Conservation (phyloP, 352 stramenopile species). For the Elongisporangium undulatum region DNA sequence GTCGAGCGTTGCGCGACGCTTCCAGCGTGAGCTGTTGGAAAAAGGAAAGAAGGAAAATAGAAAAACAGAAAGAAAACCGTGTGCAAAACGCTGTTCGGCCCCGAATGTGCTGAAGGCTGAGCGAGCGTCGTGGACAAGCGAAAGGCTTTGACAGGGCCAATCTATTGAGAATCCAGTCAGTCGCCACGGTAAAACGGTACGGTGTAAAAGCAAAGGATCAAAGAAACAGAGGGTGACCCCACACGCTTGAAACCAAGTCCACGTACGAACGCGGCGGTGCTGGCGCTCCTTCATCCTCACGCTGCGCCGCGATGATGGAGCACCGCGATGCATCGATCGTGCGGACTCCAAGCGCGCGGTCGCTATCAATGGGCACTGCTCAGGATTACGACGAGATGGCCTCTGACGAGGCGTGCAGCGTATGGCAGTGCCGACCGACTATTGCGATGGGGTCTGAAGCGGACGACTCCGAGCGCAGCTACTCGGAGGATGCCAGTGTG, state of each 20-base stretch:
- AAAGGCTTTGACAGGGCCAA: neutral
- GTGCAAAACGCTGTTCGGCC: slow-evolving; percentile 9
- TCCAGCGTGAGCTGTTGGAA: slow-evolving; percentile 7
- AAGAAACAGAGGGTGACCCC: neutral
- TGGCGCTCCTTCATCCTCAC: neutral
- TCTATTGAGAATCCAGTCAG: neutral
- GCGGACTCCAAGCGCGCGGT: neutral
- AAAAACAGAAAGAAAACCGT: slow-evolving; percentile 16
- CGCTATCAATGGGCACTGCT: neutral
- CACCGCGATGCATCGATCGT: neutral
- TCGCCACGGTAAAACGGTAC: neutral
- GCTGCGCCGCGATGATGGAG: neutral
- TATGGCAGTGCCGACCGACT: neutral
- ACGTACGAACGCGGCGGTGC: neutral
- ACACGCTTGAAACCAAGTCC: neutral
- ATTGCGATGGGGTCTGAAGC: neutral
- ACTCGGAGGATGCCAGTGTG: neutral
- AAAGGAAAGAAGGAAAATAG: slow-evolving; percentile 5
- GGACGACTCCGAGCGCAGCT: neutral
- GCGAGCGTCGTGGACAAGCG: neutral
- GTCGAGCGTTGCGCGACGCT: slow-evolving; percentile 20
- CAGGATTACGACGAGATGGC: neutral
- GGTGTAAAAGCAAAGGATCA: neutral
- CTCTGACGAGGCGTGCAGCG: neutral
- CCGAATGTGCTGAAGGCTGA: neutral